Evolutionary conservation across 768 basidiomycete species (phyloP).

Genomic region (Chalciporus sphaerocephalus): DNA sequence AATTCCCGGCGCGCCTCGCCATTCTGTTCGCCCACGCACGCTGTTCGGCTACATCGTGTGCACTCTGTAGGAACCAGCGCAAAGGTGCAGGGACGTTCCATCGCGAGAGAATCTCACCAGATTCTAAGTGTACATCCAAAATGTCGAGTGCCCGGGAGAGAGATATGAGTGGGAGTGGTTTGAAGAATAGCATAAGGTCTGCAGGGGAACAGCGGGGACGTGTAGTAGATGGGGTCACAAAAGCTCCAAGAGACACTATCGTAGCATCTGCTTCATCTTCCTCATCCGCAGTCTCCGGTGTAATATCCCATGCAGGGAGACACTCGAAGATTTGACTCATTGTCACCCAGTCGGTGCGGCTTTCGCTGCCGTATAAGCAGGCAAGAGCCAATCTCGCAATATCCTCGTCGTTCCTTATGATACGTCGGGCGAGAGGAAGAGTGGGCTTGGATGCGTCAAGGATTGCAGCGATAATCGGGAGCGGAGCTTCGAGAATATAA

Average conservation of each 20-base stretch:
- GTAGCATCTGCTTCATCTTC: slow-evolving; percentile 80
- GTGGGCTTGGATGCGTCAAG: slow-evolving; percentile 94
- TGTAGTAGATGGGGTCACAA: slow-evolving; percentile 69
- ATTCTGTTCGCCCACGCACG: slow-evolving; percentile 82
- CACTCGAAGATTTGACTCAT: slow-evolving; percentile 97
- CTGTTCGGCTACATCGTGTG: slow-evolving; percentile 62
- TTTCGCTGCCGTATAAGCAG: slow-evolving; percentile 79
- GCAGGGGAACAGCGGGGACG: slow-evolving; percentile 52
- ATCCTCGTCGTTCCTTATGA: slow-evolving; percentile 79
- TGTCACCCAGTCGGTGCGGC: slow-evolving; percentile 65
- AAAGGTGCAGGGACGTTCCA: slow-evolving; percentile 84
- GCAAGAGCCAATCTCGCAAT: slow-evolving; percentile 84
- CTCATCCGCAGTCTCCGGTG: slow-evolving; percentile 52
- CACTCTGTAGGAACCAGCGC: slow-evolving; percentile 86
- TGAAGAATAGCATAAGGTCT: slow-evolving; percentile 79
- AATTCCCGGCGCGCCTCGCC: slow-evolving; percentile 63
- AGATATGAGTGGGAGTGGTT: slow-evolving; percentile 65
- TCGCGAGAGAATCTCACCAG: slow-evolving; percentile 84
- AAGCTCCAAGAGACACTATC: slow-evolving; percentile 71
- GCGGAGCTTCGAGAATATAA: slow-evolving; percentile 62
- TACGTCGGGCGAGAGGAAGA: slow-evolving; percentile 58
- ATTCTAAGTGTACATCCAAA: slow-evolving; percentile 90
- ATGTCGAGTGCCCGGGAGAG: slow-evolving; percentile 85
- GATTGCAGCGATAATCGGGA: slow-evolving; percentile 66
- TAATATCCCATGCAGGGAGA: slow-evolving; percentile 82